phyloP scores from a whole-genome alignment of 1,284 basidiomycete species.

The Sporisorium scitamineum region DNA sequence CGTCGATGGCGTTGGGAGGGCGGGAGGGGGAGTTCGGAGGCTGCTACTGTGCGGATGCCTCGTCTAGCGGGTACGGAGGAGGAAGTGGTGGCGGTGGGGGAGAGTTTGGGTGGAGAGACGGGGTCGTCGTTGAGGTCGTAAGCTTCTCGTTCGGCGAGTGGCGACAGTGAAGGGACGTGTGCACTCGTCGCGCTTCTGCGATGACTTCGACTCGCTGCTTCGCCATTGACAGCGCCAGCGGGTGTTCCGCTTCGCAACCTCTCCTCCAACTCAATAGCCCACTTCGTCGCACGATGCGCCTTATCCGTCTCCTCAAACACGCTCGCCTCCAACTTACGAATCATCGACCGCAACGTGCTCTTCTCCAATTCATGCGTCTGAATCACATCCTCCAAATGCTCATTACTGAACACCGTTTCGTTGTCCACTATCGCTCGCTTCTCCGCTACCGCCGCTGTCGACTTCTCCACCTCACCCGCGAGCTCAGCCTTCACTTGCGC shows the following conservation, averaged over 20 bases:
- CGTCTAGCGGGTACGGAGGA: slow-evolving; percentile 11
- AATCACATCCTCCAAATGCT: slow-evolving; percentile 46
- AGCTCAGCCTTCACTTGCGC: slow-evolving; percentile 9
- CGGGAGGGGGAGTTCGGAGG: slow-evolving; percentile 38
- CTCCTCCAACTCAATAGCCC: slow-evolving; percentile 55
- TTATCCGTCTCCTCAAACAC: slow-evolving; percentile 58
- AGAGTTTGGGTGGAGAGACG: neutral
- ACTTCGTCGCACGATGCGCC: slow-evolving; percentile 44
- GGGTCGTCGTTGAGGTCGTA: slow-evolving; percentile 1
- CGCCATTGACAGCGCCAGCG: neutral
- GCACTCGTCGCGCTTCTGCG: slow-evolving; percentile 32
- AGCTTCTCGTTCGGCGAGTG: slow-evolving; percentile 39
- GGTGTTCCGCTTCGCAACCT: neutral
- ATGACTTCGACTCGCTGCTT: slow-evolving; percentile 12
- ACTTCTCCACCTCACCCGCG: neutral
- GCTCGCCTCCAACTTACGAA: slow-evolving; percentile 54
- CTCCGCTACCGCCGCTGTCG: neutral
- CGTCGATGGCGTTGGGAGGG: slow-evolving; percentile 42
- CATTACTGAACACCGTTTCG: slow-evolving; percentile 36
- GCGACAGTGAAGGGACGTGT: slow-evolving; percentile 42
- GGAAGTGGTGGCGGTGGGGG: neutral
- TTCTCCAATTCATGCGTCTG: slow-evolving; percentile 56
- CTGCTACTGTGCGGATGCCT: slow-evolving; percentile 38
- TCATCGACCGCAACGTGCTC: slow-evolving; percentile 45
- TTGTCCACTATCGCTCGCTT: slow-evolving; percentile 32